Conservation (phyloP, 2,329 filamentous ascomycete genomes). For the Thielaviopsis populi region DNA sequence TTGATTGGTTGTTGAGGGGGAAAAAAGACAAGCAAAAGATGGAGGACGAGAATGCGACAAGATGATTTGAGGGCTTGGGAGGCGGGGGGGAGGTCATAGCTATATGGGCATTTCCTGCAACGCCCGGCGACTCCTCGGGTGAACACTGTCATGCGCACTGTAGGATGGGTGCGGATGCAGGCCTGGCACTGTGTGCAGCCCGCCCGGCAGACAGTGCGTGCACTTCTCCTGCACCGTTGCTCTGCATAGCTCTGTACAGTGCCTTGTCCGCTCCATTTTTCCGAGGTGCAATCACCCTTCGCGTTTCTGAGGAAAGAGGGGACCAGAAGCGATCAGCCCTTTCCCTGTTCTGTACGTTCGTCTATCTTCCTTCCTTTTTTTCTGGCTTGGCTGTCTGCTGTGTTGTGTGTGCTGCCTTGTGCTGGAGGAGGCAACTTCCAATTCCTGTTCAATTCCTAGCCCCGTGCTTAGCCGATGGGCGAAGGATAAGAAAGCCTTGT, state of each 20-base stretch:
- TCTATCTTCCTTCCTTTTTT: not conserved
- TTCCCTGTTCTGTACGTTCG: not conserved
- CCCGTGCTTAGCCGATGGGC: not conserved
- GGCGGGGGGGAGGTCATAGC: slow-evolving; percentile 14
- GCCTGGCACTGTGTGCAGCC: not conserved
- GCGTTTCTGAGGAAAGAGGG: not conserved
- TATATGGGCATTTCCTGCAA: slow-evolving; percentile 11
- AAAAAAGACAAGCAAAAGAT: slow-evolving; percentile 27
- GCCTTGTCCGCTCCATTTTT: not conserved
- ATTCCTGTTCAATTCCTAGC: not conserved
- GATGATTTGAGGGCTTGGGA: slow-evolving; percentile 35
- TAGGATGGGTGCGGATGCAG: not conserved
- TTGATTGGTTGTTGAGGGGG: slow-evolving; percentile 35
- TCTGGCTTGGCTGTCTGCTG: not conserved
- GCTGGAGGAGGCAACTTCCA: not conserved
- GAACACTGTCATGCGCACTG: not conserved
- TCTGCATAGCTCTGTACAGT: not conserved
- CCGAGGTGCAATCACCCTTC: not conserved
- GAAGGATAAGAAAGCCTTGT: not conserved
- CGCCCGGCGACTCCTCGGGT: not conserved
- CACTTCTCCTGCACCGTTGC: not conserved
- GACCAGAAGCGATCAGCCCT: not conserved
- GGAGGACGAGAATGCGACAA: slow-evolving; percentile 31
- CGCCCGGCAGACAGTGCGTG: not conserved
- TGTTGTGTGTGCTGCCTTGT: too few species aligned